Evolutionary conservation across 495 filamentous ascomycete genomes (phyloP), one percentile per base, ranked within the genome.

Genomic region (Hypoxylon perforatum): DNA sequence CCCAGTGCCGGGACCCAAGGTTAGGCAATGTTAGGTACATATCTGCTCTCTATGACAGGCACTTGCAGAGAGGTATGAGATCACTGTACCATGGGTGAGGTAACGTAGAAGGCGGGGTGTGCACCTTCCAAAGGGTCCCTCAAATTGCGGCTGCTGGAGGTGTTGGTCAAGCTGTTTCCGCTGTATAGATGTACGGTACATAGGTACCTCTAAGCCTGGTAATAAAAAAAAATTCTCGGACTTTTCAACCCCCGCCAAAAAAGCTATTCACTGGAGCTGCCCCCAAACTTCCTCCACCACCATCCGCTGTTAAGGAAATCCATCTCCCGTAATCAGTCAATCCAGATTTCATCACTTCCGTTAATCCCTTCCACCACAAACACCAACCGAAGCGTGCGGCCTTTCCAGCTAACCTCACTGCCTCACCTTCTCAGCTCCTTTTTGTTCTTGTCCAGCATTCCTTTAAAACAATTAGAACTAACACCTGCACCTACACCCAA

Each of bases 251-350:
- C 60, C 65, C 63, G 60, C 60, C 61, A 64, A 64, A 64, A n/a
- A 45, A 63, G 60, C 53, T 57, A 19, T n/a, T n/a, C 54, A 25
- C 45, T 22, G 28, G 49, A 69, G 61, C 66, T 69, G 55, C 65
- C 65, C 65, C 65, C 60, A 69, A 69, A 56, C 65, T 61, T 69
- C 65, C 65, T 69, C 65, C 65, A 69, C 65, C 60, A 69, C 53
- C 52, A 61, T 66, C 63, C 63, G 64, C 30, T 48, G 22, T 54
- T 48, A 42, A 60, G 25, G 25, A 3, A 28, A 28, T 28, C 25
- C 3, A 28, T 28, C 25, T 67, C 63, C 10, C 4, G n/a, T 30
- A 49, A 42, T 49, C 46, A 22, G 28, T 33, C 46, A 28, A 1
- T 49, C 18, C n/a, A n/a, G 25, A 33, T 17, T 25, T 49, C 46